Evolutionary conservation across 2,329 filamentous ascomycete species (phyloP), one percentile per base, ranked within the genome.

Genomic region (Colletotrichum sublineola): DNA sequence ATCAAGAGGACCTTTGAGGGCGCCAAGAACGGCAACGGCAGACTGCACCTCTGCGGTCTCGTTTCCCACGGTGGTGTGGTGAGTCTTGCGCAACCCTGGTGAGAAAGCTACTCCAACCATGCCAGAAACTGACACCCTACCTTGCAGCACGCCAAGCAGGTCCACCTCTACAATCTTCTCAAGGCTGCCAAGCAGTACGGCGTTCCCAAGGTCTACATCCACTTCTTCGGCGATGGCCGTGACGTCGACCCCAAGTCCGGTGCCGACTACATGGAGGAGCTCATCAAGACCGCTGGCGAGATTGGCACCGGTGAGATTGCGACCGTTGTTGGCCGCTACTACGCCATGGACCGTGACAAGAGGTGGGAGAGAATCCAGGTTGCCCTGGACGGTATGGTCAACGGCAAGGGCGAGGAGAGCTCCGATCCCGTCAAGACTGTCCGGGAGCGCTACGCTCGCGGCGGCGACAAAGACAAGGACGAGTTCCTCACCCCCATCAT

Each of bases 291-390:
- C 77, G 90, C 90, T 75, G 91, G 96, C 84, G 94, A 98, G 82
- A 89, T 97, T 76, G 95, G 94, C 56, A 84, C 92, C 75, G 96
- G 96, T 76, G 89, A 98, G 84, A 90, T 99, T 75, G 96, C 94
- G 42, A 98, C 96, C 48, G 90, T 98, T 60, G 96, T 98, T 73
- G 96, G 96, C 73, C 92, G 96, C 77, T 99, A 98, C 91, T 99
- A 94, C 83, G 94, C 95, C 84, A 99, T 99, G 96, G 96, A 99
- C 87, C 95, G 96, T 77, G 96, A 99, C 84, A 98, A 98, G 94
- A 91, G 96, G 82, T 99, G 96, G 96, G 96, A 99, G 81, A 90
- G 96, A 81, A 88, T 97, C 76, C 94, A 98, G 86, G 79, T 97
- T 77, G 96, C 93, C 77, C 86, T 99, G 81, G 96, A 96, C 85